Base-by-base conservation (phyloP, 108 stramenopile genomes). In the Nitzschia sp. region DNA sequence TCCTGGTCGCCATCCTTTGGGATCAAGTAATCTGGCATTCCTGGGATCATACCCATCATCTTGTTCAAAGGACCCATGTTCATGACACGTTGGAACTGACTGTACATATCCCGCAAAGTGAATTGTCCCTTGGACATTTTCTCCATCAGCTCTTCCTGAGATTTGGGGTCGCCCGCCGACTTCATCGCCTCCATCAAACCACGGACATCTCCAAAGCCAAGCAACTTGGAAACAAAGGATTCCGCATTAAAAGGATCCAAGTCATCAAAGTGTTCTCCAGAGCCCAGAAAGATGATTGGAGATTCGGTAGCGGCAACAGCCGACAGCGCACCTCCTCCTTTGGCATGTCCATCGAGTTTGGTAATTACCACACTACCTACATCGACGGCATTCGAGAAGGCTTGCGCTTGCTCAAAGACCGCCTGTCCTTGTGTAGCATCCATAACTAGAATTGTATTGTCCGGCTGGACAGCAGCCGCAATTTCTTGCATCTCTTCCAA, bases 401-500 rank as follows among this genome's bases (percentile, higher is more conserved):
- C 95, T 68, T 71, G 54, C 1, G 98, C 97, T 80, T 99, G 98
- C 68, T 96, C 97, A 58, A 85, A 88, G 1, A 98, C 96, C 0
- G 98, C 97, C 82, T 99, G 98, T 29, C 98, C 98, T 76, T 98
- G 97, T 28, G 98, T 98, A 17, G 96, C 97, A 84, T 99, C 97
- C 92, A 99, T 97, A 36, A 99, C 97, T 59, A 98, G 95, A 17
- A 98, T 79, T 3, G 91, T 91, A 54, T 96, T 96, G 76, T 98
- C 92, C 3, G 98, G 98, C 29, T 68, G 62, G 0, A 98, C 90
- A 0, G 94, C 95, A 26, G 85, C 95, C 21, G 81, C 71, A 51
- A 99, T 97, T 81, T 98, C 97, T 77, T 92, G 89, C 98, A 99
- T 99, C 72, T 99, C 98, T 54, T 98, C 97, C 68, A 99, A 93